Evolutionary conservation across 352 stramenopile genomes (phyloP).

Genomic region (Saprolegnia parasitica): DNA sequence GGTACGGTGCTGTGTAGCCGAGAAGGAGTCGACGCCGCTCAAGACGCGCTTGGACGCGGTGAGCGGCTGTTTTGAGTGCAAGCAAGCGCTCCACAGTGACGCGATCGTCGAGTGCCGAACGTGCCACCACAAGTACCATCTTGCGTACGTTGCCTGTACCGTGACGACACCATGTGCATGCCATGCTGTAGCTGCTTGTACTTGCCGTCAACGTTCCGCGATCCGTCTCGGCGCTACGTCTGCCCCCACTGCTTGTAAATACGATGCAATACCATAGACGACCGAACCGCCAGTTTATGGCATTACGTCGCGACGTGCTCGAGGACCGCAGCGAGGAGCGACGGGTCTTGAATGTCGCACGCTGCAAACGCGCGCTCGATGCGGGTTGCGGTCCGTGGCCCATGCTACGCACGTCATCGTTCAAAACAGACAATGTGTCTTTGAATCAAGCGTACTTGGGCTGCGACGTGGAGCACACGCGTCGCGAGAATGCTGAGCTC

Average conservation of each 20-base stretch:
- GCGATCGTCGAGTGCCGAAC: slow-evolving; percentile 14
- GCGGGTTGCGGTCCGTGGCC: neutral
- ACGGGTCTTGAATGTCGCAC: neutral
- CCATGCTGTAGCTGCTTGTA: slow-evolving; percentile 24
- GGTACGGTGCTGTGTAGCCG: slow-evolving; percentile 10
- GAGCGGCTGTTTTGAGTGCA: slow-evolving; percentile 24
- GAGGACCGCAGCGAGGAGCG: neutral
- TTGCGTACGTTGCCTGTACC: slow-evolving; percentile 25
- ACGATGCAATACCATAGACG: too few relatives aligned
- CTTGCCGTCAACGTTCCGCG: slow-evolving; percentile 15
- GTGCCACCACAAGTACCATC: slow-evolving; percentile 14
- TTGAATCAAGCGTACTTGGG: slow-evolving; percentile 4
- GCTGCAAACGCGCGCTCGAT: slow-evolving; percentile 13
- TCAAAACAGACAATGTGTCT: neutral
- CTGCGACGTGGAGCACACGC: slow-evolving; percentile 1
- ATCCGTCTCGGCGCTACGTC: slow-evolving; percentile 22
- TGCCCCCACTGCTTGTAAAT: slow-evolving; percentile 23
- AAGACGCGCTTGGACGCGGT: slow-evolving; percentile 3
- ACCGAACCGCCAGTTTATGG: neutral
- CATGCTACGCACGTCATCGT: slow-evolving; percentile 14
- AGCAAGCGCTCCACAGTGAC: neutral
- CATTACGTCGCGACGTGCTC: neutral
- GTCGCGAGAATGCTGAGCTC: neutral
- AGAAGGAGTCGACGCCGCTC: slow-evolving; percentile 28
- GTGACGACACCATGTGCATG: too few relatives aligned